These are phyloP conservation scores for Citrullus amarus DNA, from an alignment of 306 rosid species.

Conservation along the genomic window DNA sequence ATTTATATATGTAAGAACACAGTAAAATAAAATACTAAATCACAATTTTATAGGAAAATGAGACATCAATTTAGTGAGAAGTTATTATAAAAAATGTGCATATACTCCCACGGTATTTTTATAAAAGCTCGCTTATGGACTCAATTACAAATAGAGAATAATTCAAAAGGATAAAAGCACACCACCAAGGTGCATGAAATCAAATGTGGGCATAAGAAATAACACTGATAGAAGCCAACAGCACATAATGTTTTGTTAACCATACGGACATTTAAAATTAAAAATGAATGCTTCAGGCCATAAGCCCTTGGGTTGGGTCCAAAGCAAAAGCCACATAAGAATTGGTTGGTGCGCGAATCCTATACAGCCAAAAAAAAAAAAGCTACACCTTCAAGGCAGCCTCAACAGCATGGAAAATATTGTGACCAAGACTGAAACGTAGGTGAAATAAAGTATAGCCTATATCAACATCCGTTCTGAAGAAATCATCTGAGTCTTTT, in stretches of 20 bases:
- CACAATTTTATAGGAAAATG: background rate
- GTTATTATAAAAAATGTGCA: background rate
- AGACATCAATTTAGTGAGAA: background rate
- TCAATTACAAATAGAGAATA: background rate
- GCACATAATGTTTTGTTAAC: background rate
- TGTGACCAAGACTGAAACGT: background rate
- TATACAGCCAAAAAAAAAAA: background rate
- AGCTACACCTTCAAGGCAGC: background rate
- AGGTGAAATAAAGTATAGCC: background rate
- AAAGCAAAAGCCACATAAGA: background rate
- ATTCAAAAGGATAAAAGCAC: background rate
- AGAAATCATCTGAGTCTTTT: background rate
- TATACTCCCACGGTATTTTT: background rate
- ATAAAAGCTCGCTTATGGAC: background rate
- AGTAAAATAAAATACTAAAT: background rate
- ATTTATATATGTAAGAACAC: too few relatives aligned
- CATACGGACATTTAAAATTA: background rate
- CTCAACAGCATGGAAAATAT: background rate
- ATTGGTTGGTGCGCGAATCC: background rate
- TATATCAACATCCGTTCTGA: background rate
- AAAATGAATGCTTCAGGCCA: background rate
- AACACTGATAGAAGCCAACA: background rate
- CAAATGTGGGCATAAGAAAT: background rate
- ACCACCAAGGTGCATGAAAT: background rate
- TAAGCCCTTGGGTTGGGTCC: background rate